Base-by-base conservation (phyloP, 1,139 yeast species). In the Lodderomyces beijingensis region DNA sequence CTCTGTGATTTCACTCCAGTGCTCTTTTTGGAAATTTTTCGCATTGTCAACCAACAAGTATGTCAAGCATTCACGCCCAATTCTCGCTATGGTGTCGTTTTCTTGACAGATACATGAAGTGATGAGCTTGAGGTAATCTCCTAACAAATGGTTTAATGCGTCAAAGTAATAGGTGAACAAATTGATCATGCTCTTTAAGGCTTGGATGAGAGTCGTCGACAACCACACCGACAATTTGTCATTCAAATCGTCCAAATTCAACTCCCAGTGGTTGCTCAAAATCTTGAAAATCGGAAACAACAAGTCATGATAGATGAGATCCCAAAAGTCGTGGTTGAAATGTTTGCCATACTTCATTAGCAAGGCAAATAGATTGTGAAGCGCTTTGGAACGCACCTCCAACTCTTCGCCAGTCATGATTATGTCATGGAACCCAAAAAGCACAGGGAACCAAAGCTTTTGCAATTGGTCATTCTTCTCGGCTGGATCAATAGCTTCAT, bases 151-250 rank as follows among this genome's bases (percentile, higher is more conserved):
- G 43, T 79, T 79, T 50, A 91, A 71, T 2, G 79, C 73, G 22
- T 72, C 81, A 55, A 87, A 91, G 57, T 84, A 89, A 42, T 80
- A 84, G 1, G 89, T 75, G 50, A 89, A 82, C 38, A 93, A 64
- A 0, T 85, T 79, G 45, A 91, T 79, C 82, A 89, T 76, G 50
- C 87, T 86, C 53, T 95, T 77, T 50, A 93, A 67, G 0, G 97
- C 98, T 57, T 93, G 98, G 38, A 93, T 88, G 57, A 93, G 73
- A 0, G 98, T 93, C 0, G 98, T 89, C 0, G 96, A 87, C 34
- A 91, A 64, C 98, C 98, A 93, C 12, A 93, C 95, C 26, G 95
- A 85, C 47, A 88, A 59, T 43, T 84, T 91, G 53, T 91, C 98
- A 41, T 50, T 48, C 11, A 45, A 39, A 29, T 61, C 68, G 20